Percentiles rank a stretch among this genome's conserved stretches.
phyloP scores from a whole-genome alignment of 371 early-diverging fungal species.

The Lichtheimia ornata region DNA sequence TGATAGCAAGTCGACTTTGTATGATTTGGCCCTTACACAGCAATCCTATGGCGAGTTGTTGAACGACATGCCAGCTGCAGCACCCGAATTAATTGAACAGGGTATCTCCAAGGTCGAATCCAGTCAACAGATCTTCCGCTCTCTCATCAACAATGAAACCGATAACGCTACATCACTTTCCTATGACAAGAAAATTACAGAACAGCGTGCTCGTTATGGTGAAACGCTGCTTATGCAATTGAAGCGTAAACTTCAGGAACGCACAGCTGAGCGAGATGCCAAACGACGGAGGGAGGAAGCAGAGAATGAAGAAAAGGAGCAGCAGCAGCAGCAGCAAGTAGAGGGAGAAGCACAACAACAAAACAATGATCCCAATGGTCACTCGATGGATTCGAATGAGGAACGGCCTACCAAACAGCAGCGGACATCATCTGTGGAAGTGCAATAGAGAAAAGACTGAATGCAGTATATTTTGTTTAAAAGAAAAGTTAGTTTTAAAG shows the following conservation, averaged over 20 bases:
- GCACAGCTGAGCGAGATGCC: constrained; percentile 22
- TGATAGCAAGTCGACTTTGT: constrained; percentile 65
- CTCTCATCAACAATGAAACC: constrained; percentile 45
- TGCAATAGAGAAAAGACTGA: too few species aligned
- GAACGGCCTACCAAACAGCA: too few species aligned
- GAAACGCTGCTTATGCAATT: constrained; percentile 62
- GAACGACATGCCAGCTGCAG: constrained; percentile 61
- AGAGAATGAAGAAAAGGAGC: too few species aligned
- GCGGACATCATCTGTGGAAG: too few species aligned
- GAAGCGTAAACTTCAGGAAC: constrained; percentile 61
- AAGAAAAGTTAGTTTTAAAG: too few species aligned
- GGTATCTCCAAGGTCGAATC: constrained; percentile 61
- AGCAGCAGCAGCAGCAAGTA: too few species aligned
- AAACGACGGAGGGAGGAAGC: too few species aligned
- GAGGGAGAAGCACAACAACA: too few species aligned
- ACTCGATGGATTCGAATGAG: too few species aligned
- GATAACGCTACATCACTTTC: constrained; percentile 47
- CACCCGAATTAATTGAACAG: constrained; percentile 56
- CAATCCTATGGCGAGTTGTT: constrained; percentile 84
- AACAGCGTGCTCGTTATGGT: constrained; percentile 67
- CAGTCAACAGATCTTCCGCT: constrained; percentile 57
- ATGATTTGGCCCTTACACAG: constrained; percentile 82
- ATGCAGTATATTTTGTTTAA: too few species aligned
- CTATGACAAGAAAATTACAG: constrained; percentile 66
- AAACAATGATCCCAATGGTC: too few species aligned